Evolutionary conservation across 2,329 filamentous ascomycete genomes (phyloP), one percentile per base, ranked within the genome.

Genomic region (Clathrospora elynae): DNA sequence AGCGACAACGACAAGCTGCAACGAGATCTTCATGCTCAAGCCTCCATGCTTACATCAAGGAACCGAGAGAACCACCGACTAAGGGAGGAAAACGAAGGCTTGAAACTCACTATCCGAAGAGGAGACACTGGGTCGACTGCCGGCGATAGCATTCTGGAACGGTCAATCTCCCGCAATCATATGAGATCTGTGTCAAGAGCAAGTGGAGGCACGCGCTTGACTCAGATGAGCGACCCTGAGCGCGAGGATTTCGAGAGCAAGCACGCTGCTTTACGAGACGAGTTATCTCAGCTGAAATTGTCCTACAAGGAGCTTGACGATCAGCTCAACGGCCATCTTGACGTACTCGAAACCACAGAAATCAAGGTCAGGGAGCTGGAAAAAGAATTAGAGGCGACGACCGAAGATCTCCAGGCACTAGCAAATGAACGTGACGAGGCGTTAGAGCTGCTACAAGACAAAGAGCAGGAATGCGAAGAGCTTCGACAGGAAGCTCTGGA

Each of bases 11-110:
- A 90, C 2, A 92, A 96, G 67, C 73, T 99, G 20, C 84, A 92
- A 38, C 87, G 91, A 39, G 91, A 97, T 69, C 88, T 97, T 19
- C 90, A 91, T 49, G 93, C 93, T 2, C 93, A 99, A 68, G 95
- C 91, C 1, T 96, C 91, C 0, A 97, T 99, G 90, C 80, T 99
- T 22, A 96, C 92, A 1, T 97, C 93, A 23, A 82, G 93, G 16
- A 96, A 96, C 63, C 87, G 90, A 17, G 93, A 99, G 66, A 95
- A 96, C 65, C 91, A 97, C 66, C 84, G 90, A 4, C 78, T 99
- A 6, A 95, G 97, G 68, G 90, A 96, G 65, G 92, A 99, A 67
- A 97, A 97, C 51, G 93, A 99, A 71, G 91, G 96, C 49, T 78
- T 99, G 50, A 99, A 97, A 72, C 83, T 97, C 59, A 84, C 87